Evolutionary conservation across 1,284 basidiomycete genomes (phyloP), one percentile per base, ranked within the genome.

Genomic region (Cryptococcus deneoformans): DNA sequence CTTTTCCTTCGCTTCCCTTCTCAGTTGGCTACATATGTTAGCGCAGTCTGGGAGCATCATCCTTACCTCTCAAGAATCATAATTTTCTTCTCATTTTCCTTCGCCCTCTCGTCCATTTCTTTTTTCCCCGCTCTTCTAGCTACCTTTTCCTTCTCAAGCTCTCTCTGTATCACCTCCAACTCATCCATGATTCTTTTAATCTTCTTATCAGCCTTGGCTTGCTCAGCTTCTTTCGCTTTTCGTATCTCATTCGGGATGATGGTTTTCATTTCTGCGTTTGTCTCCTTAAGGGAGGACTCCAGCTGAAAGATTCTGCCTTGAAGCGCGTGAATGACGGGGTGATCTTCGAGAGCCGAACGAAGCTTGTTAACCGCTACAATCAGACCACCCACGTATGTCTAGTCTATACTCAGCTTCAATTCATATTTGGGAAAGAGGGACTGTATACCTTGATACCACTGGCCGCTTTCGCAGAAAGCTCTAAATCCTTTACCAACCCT

Each of bases 381-480:
- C 1, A 75, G 65, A 2, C 62, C 60, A 29, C 61, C 67, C 7
- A 71, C 54, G 46, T 73, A 71, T 39, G 46, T 66, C 73, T 73
- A 9, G 35, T 11, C 6, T 1, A 42, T 54, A 37, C 29, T 49
- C 47, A 49, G 47, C 46, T 1, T 5, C 20, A n/a, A 16, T n/a
- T 4, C 29, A 14, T 14, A 56, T 29, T 44, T 20, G 12, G 9
- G 16, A 43, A 42, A 50, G 4, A 35, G 20, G 29, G 6, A 59
- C 69, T 55, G 16, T 16, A 11, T 57, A 72, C 73, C 64, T 70
- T 64, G 29, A 72, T 59, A 3, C 56, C 69, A 16, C 59, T 37
- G 2, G 67, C 40, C 10, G 68, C 67, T 46, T 72, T 70, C 3
- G 52, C 50, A 5, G 61, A 64, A 1, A 67, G 50, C 9, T 60